Evolutionary conservation across 331 rosid genomes (phyloP).

Genomic region (Dryas integrifolia): DNA sequence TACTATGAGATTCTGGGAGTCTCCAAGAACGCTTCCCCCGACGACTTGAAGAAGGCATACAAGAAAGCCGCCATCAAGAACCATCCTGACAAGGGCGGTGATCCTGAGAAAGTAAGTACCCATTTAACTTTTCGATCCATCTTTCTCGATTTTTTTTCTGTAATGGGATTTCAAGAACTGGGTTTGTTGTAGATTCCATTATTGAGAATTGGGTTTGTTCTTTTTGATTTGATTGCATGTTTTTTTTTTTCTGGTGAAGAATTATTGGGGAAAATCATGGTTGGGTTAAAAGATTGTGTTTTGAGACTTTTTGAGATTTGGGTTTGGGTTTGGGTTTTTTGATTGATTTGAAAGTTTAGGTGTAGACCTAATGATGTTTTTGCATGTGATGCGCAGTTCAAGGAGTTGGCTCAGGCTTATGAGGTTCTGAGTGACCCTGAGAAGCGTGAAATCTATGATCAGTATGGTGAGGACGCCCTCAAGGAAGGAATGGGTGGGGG

Average conservation of each 20-base stretch:
- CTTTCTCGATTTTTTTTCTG: background rate
- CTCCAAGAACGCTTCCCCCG: conserved; percentile 64
- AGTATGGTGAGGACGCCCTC: conserved; percentile 88
- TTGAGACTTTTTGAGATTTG: background rate
- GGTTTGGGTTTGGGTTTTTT: background rate
- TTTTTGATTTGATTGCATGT: background rate
- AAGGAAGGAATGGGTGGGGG: conserved; percentile 83
- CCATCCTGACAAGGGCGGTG: conserved; percentile 96
- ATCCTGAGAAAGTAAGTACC: conserved; percentile 69
- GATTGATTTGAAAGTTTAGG: background rate
- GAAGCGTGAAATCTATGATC: conserved; percentile 82
- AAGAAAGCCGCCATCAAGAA: conserved; percentile 88
- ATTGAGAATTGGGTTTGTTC: background rate
- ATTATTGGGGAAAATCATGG: background rate
- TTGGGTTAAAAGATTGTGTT: background rate
- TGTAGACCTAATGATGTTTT: background rate
- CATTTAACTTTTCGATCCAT: background rate
- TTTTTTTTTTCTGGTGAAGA: background rate
- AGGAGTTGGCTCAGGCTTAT: conserved; percentile 87
- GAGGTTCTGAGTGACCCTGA: conserved; percentile 86
- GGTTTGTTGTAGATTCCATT: background rate
- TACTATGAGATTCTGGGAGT: conserved; percentile 78
- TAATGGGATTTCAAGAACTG: background rate
- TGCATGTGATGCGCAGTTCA: conserved; percentile 47
- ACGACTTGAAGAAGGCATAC: conserved; percentile 87